Evolutionary conservation across 1,284 basidiomycete species (phyloP), one percentile per base, ranked within the genome.

Genomic region (Phlebopus sp.): DNA sequence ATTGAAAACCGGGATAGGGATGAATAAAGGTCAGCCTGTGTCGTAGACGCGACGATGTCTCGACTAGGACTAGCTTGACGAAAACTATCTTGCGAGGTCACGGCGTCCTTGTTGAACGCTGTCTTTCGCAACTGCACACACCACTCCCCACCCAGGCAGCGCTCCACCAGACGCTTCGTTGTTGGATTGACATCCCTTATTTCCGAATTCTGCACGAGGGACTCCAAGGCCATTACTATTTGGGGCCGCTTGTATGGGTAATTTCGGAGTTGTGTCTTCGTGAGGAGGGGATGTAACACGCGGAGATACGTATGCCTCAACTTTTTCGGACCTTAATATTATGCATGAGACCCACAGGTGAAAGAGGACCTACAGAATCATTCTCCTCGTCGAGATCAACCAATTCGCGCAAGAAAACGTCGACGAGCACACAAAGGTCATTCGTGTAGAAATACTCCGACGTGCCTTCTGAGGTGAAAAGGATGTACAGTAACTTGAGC

Each of bases 371-470:
- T 55, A 94, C 92, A 50, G 94, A 91, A 72, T 97, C 92, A 58
- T 84, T 87, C 35, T 97, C 92, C 49, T 98, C 95, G 46, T 93
- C 93, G 18, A 99, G 73, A 66, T 98, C 89, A 14, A 83, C 79
- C 29, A 99, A 74, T 64, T 97, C 93, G 36, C 96, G 84, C 25
- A 99, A 78, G 60, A 99, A 97, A 3, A 99, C 94, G 61, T 99
- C 96, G 9, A 98, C 92, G 9, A 99, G 75, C 1, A 99, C 96
- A 54, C 91, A 83, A 23, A 99, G 76, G 61, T 99, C 96, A 64
- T 99, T 99, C 10, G 94, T 97, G 70, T 97, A 99, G 61, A 99
- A 98, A 67, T 92, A 99, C 66, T 97, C 94, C 10, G 90, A 86
- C 10, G 94, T 96, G 21, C 90, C 92, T 49, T 86, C 84, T 0